Conservation (phyloP, 2,329 filamentous ascomycete genomes). For the Zymoseptoria pseudotritici region DNA sequence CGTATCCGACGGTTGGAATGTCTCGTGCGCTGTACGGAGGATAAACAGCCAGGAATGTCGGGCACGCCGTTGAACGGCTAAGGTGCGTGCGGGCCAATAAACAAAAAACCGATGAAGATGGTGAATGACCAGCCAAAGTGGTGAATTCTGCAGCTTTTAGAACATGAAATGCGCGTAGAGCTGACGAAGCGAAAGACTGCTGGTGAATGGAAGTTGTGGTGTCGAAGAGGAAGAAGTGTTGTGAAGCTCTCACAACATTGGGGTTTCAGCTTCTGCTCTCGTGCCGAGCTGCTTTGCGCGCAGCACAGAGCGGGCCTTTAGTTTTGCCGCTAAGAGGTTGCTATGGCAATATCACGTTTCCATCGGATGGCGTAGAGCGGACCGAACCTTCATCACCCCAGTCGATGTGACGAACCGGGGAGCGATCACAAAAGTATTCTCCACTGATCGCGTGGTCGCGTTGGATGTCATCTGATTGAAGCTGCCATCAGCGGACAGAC, state of each 20-base stretch:
- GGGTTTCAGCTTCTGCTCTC: neutral
- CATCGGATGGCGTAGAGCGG: too few relatives aligned
- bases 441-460: neutral
- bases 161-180: neutral
- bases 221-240: neutral
- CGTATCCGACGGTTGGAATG: slow-evolving; percentile 9
- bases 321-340: too few relatives aligned
- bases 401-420: neutral
- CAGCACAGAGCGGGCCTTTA: too few relatives aligned
- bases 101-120: neutral
- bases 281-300: too few relatives aligned
- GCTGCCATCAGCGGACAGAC: neutral
- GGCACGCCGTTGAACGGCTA: slow-evolving; percentile 7
- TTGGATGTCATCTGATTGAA: neutral
- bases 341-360: too few relatives aligned
- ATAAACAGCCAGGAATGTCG: slow-evolving; percentile 13
- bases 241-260: neutral
- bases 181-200: neutral
- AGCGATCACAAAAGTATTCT: neutral
- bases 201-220: neutral
- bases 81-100: neutral
- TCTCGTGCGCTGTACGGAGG: slow-evolving; percentile 5
- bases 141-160: neutral
- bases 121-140: slow-evolving; percentile 1
- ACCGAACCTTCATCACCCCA: neutral